A percentile compares a stretch with the other conserved stretches of the same genome.
Conservation (phyloP, 2,329 filamentous ascomycete species). For the Neopestalotiopsis sp. region DNA sequence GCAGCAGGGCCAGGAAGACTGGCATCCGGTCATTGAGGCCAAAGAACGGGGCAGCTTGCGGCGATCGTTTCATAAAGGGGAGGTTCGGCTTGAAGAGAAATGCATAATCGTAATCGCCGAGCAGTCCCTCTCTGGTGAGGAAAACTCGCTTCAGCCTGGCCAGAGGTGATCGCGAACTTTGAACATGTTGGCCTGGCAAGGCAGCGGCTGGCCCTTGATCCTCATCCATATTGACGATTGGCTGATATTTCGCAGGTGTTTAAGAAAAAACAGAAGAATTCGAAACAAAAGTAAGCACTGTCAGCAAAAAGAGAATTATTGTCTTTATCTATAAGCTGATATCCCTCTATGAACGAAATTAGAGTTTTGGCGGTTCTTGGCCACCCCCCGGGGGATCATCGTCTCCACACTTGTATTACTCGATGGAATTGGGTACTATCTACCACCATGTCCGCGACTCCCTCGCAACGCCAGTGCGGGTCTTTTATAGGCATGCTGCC, state of each 20-base stretch:
- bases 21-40: slow-evolving; percentile 83
- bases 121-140: slow-evolving; percentile 70
- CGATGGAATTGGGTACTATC: slow-evolving; percentile 12
- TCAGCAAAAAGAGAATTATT: background rate
- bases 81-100: slow-evolving; percentile 85
- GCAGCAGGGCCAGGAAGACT: slow-evolving; percentile 72
- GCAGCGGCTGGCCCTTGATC: slow-evolving; percentile 59
- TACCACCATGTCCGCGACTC: background rate
- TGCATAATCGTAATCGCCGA: slow-evolving; percentile 89
- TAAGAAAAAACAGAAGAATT: background rate
- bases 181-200: slow-evolving; percentile 43
- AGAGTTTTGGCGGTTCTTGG: background rate
- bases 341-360: background rate
- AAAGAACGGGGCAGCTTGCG: slow-evolving; percentile 75
- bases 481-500: background rate
- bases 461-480: background rate
- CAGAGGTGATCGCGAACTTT: slow-evolving; percentile 39
- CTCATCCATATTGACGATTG: slow-evolving; percentile 54
- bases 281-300: background rate
- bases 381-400: background rate
- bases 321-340: background rate
- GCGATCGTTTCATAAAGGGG: slow-evolving; percentile 75
- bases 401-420: slow-evolving; percentile 3
- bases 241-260: background rate
- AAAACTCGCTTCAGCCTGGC: slow-evolving; percentile 47